A percentile compares a stretch with the other conserved stretches of the same genome.
phyloP scores from a whole-genome alignment of 768 basidiomycete species.

The Calocera cornea region DNA sequence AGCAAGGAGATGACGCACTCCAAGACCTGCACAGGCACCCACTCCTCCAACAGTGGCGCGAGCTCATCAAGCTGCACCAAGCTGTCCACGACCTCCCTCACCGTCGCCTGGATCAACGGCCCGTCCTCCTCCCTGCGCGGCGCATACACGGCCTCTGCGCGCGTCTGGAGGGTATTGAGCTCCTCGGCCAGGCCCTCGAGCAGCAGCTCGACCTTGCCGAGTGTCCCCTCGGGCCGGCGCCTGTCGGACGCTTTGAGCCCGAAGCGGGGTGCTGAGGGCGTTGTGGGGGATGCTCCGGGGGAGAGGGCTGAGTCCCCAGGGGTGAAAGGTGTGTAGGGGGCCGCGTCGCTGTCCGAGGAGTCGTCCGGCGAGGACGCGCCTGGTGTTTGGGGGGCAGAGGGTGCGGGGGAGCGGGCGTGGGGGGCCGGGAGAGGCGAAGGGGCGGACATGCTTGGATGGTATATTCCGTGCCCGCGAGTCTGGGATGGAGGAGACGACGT shows the following conservation, averaged over 20 bases:
- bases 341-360: neutral
- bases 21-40: conserved; percentile 57
- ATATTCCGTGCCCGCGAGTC: neutral
- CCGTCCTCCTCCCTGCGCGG: neutral
- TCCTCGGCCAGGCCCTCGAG: neutral
- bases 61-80: conserved; percentile 53
- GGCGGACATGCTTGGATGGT: neutral
- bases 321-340: neutral
- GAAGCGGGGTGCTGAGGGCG: neutral
- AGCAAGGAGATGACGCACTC: conserved; percentile 10
- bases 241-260: neutral
- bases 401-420: neutral
- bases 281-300: neutral
- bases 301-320: neutral
- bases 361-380: neutral
- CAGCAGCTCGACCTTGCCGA: neutral
- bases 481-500: neutral
- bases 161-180: neutral
- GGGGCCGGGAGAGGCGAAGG: neutral
- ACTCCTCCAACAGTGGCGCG: conserved; percentile 45
- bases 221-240: neutral
- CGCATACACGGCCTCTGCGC: neutral
- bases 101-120: neutral
- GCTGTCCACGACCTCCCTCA: neutral
- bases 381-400: neutral